Evolutionary conservation across 176 grass and related monocot species (phyloP), one percentile per base, ranked within the genome.

Genomic region (Cenchrus americanus): DNA sequence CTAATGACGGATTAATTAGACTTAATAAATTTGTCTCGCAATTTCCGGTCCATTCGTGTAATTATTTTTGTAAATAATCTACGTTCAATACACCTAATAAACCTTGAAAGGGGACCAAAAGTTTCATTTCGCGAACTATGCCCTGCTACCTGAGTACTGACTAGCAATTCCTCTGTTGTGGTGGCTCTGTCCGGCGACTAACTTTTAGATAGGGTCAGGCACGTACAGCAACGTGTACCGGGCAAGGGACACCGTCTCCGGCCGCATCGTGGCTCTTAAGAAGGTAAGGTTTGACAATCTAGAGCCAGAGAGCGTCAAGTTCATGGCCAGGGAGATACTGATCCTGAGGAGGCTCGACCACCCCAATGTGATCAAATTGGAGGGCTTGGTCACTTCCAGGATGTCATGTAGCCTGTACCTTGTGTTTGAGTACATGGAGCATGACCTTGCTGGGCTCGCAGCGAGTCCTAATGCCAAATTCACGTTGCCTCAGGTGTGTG

Each of bases 271-370:
- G 26, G 89, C 89, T 24, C 80, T 90, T 19, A 90, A 90, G 75
- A 90, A 90, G 80, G 89, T 87, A 60, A 30, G 89, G 51, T 90
- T 87, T 14, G 84, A 90, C 37, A 87, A 83, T 30, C 69, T 79
- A 4, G 84, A 90, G 69, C 80, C 84, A 0, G 89, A 90, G 62
- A 90, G 89, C 43, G 80, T 90, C 60, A 84, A 87, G 19, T 90
- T 90, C 69, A 90, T 90, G 89, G 89, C 89, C 15, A 80, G 89
- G 75, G 89, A 90, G 75, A 90, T 90, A 48, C 80, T 90, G 5
- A 87, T 90, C 30, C 84, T 87, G 9, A 75, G 84, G 63, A 87
- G 42, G 43, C 76, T 90, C 10, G 68, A 90, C 62, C 89, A 90
- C 54, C 89, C 89, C 62, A 90, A 87, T 83, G 80, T 90, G 1